Evolutionary conservation across 345 rosid genomes (phyloP).

Genomic region (Cardamine chenopodiifolia): DNA sequence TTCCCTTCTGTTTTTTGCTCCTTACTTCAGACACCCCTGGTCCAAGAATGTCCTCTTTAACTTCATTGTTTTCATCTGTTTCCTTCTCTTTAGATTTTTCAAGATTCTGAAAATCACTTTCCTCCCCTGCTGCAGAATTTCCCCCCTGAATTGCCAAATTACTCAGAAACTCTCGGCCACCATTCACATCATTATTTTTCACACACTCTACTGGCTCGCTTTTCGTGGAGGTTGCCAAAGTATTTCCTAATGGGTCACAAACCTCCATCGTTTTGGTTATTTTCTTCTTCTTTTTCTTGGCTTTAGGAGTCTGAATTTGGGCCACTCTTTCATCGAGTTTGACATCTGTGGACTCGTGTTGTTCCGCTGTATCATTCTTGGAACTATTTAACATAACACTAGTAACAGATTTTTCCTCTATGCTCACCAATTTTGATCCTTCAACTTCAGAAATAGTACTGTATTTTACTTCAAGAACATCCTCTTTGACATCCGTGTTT

Average conservation of each 20-base stretch:
- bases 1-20: constrained; percentile 15
- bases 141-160: neutral
- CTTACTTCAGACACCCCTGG: constrained; percentile 15
- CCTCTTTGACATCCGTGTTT: neutral
- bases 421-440: constrained; percentile 11
- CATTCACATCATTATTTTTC: constrained; percentile 4
- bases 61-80: constrained; percentile 17
- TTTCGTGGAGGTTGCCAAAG: constrained; percentile 4
- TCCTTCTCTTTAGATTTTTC: constrained; percentile 5
- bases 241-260: constrained; percentile 6
- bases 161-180: neutral
- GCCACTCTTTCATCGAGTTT: constrained; percentile 16
- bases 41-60: neutral
- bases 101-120: constrained; percentile 12
- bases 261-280: constrained; percentile 24
- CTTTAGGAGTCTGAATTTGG: constrained; percentile 32
- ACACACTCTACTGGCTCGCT: neutral
- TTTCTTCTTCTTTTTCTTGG: constrained; percentile 36
- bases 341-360: constrained; percentile 9
- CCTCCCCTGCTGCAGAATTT: constrained; percentile 6
- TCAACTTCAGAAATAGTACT: constrained; percentile 23
- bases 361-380: constrained; percentile 12
- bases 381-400: constrained; percentile 8
- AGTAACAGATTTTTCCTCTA: neutral
- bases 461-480: neutral